Percentiles rank a stretch among this genome's conserved stretches.
phyloP scores from a whole-genome alignment of 2,329 filamentous ascomycete species.

The Alternaria sp. region DNA sequence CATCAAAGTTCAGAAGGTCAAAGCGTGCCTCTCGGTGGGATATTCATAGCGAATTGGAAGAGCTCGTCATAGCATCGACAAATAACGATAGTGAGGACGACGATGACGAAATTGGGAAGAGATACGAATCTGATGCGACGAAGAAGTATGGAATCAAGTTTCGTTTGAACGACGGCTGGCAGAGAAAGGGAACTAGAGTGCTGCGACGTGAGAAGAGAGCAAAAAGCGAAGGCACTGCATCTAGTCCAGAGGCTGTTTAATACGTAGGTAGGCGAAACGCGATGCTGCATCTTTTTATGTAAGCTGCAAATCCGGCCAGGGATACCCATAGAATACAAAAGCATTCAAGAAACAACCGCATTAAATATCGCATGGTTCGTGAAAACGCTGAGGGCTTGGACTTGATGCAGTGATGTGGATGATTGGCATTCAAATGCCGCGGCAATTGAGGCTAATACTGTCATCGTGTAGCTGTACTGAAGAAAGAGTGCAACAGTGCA shows the following conservation, averaged over 20 bases:
- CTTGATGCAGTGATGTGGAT: neutral
- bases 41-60: conserved; percentile 9
- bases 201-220: conserved; percentile 3
- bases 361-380: neutral
- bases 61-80: conserved; percentile 11
- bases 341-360: neutral
- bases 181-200: conserved; percentile 1
- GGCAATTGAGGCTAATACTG: conserved; percentile 10
- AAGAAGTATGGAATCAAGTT: neutral
- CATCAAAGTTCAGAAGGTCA: neutral
- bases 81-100: conserved; percentile 3
- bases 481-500: neutral
- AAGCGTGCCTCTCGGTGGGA: neutral
- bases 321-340: neutral
- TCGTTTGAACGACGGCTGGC: neutral
- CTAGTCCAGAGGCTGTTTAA: conserved; percentile 1
- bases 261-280: neutral
- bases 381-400: neutral
- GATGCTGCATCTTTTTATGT: neutral
- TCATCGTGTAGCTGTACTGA: neutral
- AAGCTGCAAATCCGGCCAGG: neutral
- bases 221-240: neutral
- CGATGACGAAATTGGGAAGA: neutral
- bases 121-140: neutral
- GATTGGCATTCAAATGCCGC: conserved; percentile 11